Conservation (phyloP, 371 early-diverging fungal species). For the Circinella minor region DNA sequence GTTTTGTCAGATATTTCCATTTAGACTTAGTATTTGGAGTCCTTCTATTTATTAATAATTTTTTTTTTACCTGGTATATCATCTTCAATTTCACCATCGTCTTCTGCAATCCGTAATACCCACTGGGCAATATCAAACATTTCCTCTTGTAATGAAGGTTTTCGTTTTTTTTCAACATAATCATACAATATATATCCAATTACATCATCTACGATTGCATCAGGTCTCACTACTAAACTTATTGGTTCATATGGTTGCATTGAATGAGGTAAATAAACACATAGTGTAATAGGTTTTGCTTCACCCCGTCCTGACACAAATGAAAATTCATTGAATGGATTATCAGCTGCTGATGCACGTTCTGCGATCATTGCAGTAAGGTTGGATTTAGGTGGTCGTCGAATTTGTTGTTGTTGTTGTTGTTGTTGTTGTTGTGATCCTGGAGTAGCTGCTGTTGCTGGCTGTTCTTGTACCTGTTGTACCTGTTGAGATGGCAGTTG, state of each 20-base stretch:
- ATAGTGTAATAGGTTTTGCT: slow-evolving; percentile 60
- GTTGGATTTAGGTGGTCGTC: slow-evolving; percentile 45
- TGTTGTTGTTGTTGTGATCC: neutral
- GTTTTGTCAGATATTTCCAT: too few relatives aligned
- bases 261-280: slow-evolving; percentile 67
- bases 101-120: slow-evolving; percentile 92
- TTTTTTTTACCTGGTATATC: slow-evolving; percentile 85
- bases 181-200: slow-evolving; percentile 34
- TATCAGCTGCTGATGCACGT: slow-evolving; percentile 63
- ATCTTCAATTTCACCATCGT: slow-evolving; percentile 94
- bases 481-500: slow-evolving; percentile 6
- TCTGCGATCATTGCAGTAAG: slow-evolving; percentile 68
- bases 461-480: neutral
- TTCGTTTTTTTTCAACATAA: slow-evolving; percentile 41
- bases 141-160: slow-evolving; percentile 68
- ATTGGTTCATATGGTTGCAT: slow-evolving; percentile 62
- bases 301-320: slow-evolving; percentile 70
- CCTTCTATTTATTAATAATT: too few relatives aligned
- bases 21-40: too few relatives aligned
- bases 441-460: neutral
- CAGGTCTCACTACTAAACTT: slow-evolving; percentile 73
- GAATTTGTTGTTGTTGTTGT: neutral
- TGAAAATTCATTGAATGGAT: slow-evolving; percentile 77
- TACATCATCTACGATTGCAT: slow-evolving; percentile 86
- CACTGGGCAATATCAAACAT: slow-evolving; percentile 75